Percentiles rank a stretch among this genome's conserved stretches.
These are phyloP conservation scores for Immersiella caudata DNA, from an alignment of 495 filamentous ascomycete species.

Conservation along the genomic window DNA sequence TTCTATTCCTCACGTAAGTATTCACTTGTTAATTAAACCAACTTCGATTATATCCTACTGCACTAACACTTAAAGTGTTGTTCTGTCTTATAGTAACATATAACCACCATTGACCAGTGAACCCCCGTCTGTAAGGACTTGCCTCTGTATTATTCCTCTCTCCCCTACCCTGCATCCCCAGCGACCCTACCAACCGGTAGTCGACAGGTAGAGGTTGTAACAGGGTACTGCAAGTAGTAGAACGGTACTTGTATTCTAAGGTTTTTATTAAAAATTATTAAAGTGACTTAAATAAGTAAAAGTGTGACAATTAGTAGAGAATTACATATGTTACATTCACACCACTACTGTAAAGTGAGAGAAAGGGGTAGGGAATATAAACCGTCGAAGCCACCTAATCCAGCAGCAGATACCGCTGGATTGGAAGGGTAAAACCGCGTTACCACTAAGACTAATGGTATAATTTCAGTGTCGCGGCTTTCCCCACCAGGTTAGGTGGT, in stretches of 20 bases:
- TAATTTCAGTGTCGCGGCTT: neutral
- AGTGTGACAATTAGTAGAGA: neutral
- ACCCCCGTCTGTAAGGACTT: no score
- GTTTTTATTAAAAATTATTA: neutral
- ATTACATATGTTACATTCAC: neutral
- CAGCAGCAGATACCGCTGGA: slow-evolving; percentile 2
- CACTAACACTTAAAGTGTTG: neutral
- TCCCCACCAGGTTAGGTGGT: no score
- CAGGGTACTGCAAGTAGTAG: slow-evolving; percentile 1
- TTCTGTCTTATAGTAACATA: neutral
- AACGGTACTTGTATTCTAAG: neutral
- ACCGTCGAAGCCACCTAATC: slow-evolving; percentile 1
- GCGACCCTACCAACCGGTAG: no score
- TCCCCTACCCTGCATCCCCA: no score
- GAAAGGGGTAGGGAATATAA: neutral
- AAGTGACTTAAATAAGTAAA: neutral
- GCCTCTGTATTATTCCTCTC: no score
- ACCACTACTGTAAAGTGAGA: neutral
- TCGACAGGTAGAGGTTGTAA: no score
- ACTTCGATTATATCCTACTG: no score
- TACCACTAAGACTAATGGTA: slow-evolving; percentile 9
- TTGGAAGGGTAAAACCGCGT: slow-evolving; percentile 6
- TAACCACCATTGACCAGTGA: neutral
- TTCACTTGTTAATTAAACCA: no score
- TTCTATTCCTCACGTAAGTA: no score